A percentile compares a stretch with the other conserved stretches of the same genome.
Conservation (phyloP, 192 early-diverging fungal genomes). For the Coemansia sp. region DNA sequence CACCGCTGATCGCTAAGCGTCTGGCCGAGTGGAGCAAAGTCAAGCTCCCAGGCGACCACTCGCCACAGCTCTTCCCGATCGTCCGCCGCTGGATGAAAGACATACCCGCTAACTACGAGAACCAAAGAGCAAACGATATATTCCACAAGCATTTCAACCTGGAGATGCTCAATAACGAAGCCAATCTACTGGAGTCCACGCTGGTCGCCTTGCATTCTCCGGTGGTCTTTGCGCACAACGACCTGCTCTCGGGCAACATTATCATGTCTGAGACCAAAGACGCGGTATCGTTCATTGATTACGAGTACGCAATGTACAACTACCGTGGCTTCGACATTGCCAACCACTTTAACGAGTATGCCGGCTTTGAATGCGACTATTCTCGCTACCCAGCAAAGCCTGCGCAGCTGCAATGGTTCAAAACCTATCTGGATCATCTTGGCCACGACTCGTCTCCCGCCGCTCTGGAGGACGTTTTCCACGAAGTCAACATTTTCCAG, state of each 20-base stretch:
- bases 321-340: slow-evolving; percentile 93
- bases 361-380: slow-evolving; percentile 97
- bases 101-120: slow-evolving; percentile 28
- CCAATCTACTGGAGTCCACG: slow-evolving; percentile 56
- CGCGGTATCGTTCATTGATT: slow-evolving; percentile 84
- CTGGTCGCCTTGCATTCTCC: slow-evolving; percentile 67
- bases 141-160: slow-evolving; percentile 36
- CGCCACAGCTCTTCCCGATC: slow-evolving; percentile 40
- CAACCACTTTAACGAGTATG: slow-evolving; percentile 95
- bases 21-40: slow-evolving; percentile 84
- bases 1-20: slow-evolving; percentile 71
- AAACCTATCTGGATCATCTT: slow-evolving; percentile 61
- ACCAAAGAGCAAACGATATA: slow-evolving; percentile 16
- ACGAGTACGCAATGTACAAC: slow-evolving; percentile 86
- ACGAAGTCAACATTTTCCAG: slow-evolving; percentile 80
- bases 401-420: slow-evolving; percentile 75
- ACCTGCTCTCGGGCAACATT: slow-evolving; percentile 88
- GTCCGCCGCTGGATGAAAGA: slow-evolving; percentile 43
- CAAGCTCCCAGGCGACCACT: slow-evolving; percentile 48
- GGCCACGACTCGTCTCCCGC: slow-evolving; percentile 46
- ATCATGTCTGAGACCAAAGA: slow-evolving; percentile 57
- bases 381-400: slow-evolving; percentile 72
- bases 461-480: slow-evolving; percentile 64
- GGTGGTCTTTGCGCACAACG: slow-evolving; percentile 92
- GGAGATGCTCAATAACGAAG: slow-evolving; percentile 33